These are phyloP conservation scores for Tetrapisispora iriomotensis DNA, from an alignment of 805 yeast genomes.

Conservation along the genomic window DNA sequence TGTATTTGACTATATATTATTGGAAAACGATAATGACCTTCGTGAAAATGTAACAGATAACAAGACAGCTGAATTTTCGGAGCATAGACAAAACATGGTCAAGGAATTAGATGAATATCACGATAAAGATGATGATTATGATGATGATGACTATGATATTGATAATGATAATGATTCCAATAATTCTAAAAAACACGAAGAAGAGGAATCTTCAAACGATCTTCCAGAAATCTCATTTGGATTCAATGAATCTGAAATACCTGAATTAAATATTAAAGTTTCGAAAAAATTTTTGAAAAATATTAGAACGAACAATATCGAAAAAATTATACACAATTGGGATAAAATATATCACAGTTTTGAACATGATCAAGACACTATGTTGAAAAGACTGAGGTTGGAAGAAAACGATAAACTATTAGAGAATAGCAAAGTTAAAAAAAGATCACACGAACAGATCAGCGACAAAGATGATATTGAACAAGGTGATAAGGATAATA, in stretches of 20 bases:
- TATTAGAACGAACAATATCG: conserved; percentile 27
- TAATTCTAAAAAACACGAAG: neutral
- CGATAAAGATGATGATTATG: neutral
- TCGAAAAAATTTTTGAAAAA: conserved; percentile 28
- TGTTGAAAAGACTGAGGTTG: conserved; percentile 62
- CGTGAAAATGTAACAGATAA: neutral
- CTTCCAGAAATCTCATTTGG: neutral
- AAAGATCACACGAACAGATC: neutral
- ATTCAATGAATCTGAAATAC: neutral
- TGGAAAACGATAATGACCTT: conserved; percentile 5
- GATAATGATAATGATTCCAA: conserved; percentile 14
- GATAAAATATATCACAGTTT: conserved; percentile 66
- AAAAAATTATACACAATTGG: conserved; percentile 45
- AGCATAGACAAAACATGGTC: neutral
- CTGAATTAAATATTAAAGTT: conserved; percentile 28
- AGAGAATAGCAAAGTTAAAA: conserved; percentile 19
- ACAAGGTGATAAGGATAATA: neutral
- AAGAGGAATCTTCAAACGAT: conserved; percentile 4
- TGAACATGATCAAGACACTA: conserved; percentile 66
- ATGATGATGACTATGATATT: conserved; percentile 7
- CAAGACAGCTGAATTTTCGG: neutral
- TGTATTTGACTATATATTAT: conserved; percentile 5
- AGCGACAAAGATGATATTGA: neutral
- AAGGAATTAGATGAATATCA: neutral
- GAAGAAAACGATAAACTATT: conserved; percentile 73